A percentile compares a stretch with the other conserved stretches of the same genome.
These are phyloP conservation scores for Aspergillus glaucus DNA, from an alignment of 2,329 filamentous ascomycete species.

Conservation along the genomic window DNA sequence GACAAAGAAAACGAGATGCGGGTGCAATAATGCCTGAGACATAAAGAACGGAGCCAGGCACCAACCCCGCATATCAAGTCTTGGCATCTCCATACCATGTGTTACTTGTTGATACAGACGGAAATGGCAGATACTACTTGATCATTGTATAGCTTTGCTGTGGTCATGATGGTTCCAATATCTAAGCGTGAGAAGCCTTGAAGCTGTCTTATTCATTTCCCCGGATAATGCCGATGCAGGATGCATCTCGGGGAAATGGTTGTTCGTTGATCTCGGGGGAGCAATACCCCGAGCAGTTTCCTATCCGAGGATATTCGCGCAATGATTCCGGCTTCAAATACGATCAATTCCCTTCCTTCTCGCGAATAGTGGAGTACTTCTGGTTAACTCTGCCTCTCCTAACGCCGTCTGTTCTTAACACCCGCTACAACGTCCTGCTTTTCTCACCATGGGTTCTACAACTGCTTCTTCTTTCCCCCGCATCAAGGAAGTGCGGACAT, in stretches of 20 bases:
- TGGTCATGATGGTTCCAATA: too few species aligned
- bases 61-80: neutral
- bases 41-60: neutral
- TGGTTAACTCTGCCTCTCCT: neutral
- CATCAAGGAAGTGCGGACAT: slow-evolving; percentile 42
- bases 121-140: too few species aligned
- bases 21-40: neutral
- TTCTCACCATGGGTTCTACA: slow-evolving; percentile 24
- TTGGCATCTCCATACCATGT: neutral
- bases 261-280: slow-evolving; percentile 18
- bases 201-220: neutral
- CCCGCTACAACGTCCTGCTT: slow-evolving; percentile 1
- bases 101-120: too few species aligned
- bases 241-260: neutral
- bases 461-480: slow-evolving; percentile 30
- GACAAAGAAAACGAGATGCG: neutral
- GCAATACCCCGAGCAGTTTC: slow-evolving; percentile 22
- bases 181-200: neutral
- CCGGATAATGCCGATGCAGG: neutral
- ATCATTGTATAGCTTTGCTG: too few species aligned
- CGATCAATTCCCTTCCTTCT: neutral
- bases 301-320: slow-evolving; percentile 4
- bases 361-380: neutral
- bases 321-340: neutral
- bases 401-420: neutral